phyloP scores from a whole-genome alignment of 768 basidiomycete genomes.

The Crepidotus variabilis region DNA sequence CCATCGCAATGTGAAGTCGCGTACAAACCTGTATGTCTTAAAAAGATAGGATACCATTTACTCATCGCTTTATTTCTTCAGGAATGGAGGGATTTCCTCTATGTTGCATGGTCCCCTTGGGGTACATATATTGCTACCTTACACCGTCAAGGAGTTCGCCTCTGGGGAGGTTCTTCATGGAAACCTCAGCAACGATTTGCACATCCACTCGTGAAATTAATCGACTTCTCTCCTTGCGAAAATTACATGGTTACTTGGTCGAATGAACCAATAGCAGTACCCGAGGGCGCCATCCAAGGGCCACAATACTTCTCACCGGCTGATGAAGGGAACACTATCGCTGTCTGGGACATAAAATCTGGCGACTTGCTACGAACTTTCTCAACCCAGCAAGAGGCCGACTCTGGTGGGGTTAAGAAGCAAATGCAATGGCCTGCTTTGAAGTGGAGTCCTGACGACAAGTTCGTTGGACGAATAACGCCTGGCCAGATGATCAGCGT shows the following conservation, averaged over 20 bases:
- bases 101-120: constrained; percentile 94
- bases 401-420: constrained; percentile 59
- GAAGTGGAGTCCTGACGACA: constrained; percentile 98
- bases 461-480: constrained; percentile 86
- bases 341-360: constrained; percentile 98
- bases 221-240: constrained; percentile 97
- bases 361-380: constrained; percentile 92
- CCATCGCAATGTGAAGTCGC: constrained; percentile 83
- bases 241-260: constrained; percentile 98
- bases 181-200: constrained; percentile 87
- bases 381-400: constrained; percentile 58
- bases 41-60: constrained; percentile 3
- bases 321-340: constrained; percentile 95
- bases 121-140: constrained; percentile 95
- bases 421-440: constrained; percentile 93
- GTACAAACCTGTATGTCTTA: constrained; percentile 63
- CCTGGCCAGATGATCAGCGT: constrained; percentile 94
- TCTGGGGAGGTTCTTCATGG: constrained; percentile 95
- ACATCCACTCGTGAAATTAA: constrained; percentile 90
- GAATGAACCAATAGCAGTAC: constrained; percentile 85
- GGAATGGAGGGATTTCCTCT: constrained; percentile 95
- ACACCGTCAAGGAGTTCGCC: constrained; percentile 90
- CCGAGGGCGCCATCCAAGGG: constrained; percentile 76
- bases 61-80: constrained; percentile 25
- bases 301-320: constrained; percentile 86